These are phyloP conservation scores for Kodamaea fukazawae DNA, from an alignment of 805 yeast species.

Conservation along the genomic window DNA sequence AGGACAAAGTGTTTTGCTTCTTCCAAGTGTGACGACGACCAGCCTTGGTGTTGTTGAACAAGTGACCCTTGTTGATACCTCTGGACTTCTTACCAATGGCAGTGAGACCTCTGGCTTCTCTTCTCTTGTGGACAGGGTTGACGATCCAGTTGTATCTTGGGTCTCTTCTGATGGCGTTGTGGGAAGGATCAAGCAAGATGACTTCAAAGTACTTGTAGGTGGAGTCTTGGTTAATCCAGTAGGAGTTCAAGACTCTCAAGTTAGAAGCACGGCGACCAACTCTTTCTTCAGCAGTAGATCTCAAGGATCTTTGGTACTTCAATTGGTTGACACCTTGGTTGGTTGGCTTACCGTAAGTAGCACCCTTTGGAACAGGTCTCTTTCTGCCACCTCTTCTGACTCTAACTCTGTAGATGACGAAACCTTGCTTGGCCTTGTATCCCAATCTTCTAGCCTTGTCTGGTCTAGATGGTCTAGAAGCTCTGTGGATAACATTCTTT, in stretches of 20 bases:
- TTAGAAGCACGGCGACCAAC: constrained; percentile 98
- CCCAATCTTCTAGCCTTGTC: constrained; percentile 99
- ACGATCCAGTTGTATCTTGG: constrained; percentile 99
- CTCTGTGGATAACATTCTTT: constrained; percentile 97
- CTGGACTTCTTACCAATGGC: constrained; percentile 98
- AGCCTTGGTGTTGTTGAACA: constrained; percentile 94
- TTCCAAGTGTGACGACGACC: constrained; percentile 99
- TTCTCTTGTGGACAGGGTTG: constrained; percentile 99
- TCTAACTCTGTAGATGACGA: constrained; percentile 96
- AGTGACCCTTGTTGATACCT: constrained; percentile 99
- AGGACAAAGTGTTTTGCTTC: constrained; percentile 95
- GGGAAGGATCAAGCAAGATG: constrained; percentile 94
- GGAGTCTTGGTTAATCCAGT: constrained; percentile 99
- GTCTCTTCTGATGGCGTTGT: constrained; percentile 98
- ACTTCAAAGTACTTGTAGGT: constrained; percentile 99
- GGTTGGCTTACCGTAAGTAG: constrained; percentile 99
- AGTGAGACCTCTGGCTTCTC: constrained; percentile 99
- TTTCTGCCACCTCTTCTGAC: constrained; percentile 99
- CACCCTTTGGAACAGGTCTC: constrained; percentile 99
- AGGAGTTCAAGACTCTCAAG: constrained; percentile 98
- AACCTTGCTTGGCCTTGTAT: constrained; percentile 99
- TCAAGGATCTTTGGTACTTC: constrained; percentile 97
- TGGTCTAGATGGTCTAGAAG: constrained; percentile 98
- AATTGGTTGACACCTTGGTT: constrained; percentile 99
- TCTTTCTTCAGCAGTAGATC: constrained; percentile 99